phyloP scores from a whole-genome alignment of 495 filamentous ascomycete genomes.

The Cudoniella acicularis region DNA sequence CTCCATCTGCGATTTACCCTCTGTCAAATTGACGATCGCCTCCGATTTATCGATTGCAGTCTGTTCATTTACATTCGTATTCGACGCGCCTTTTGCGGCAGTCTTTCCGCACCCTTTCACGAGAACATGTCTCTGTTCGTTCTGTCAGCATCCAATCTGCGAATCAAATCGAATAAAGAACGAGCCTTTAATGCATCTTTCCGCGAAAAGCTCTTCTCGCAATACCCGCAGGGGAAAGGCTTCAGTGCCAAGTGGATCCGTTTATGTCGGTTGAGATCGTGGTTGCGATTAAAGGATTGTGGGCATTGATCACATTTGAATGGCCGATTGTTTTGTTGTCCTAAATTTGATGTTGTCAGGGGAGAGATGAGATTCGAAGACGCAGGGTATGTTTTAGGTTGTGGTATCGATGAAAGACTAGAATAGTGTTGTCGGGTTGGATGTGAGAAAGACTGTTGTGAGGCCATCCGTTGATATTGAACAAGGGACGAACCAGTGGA shows the following conservation, averaged over 20 bases:
- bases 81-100: slow-evolving; percentile 9
- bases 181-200: slow-evolving; percentile 95
- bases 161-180: slow-evolving; percentile 12
- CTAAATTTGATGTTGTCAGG: too few species aligned
- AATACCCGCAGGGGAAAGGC: slow-evolving; percentile 86
- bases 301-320: slow-evolving; percentile 94
- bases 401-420: too few species aligned
- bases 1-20: too few species aligned
- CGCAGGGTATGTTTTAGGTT: too few species aligned
- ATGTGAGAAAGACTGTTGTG: too few species aligned
- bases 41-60: slow-evolving; percentile 21
- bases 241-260: slow-evolving; percentile 93
- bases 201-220: slow-evolving; percentile 94
- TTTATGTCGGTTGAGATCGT: slow-evolving; percentile 94
- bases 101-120: slow-evolving; percentile 82
- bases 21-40: slow-evolving; percentile 21
- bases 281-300: slow-evolving; percentile 93
- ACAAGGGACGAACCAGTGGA: too few species aligned
- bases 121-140: slow-evolving; percentile 75
- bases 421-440: too few species aligned
- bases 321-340: slow-evolving; percentile 72
- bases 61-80: slow-evolving; percentile 17
- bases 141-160: slow-evolving; percentile 23
- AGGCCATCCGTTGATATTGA: too few species aligned
- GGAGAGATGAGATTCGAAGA: too few species aligned